Conservation (phyloP, 257 asterid species). For the Rubia yunnanensis region DNA sequence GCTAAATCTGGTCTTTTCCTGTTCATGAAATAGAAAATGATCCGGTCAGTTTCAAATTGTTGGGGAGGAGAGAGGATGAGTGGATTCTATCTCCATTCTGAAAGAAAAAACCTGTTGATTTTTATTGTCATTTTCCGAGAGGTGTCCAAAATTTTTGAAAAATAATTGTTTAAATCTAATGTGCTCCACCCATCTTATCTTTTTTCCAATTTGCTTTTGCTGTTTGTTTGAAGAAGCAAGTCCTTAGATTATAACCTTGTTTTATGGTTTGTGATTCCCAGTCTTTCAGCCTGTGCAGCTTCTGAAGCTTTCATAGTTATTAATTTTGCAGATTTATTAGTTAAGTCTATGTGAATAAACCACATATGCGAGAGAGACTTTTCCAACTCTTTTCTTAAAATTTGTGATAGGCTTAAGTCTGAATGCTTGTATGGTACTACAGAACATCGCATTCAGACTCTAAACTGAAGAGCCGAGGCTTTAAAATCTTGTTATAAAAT, state of each 20-base stretch:
- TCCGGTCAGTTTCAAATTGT: background rate
- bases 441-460: background rate
- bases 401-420: background rate
- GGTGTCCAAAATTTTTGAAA: background rate
- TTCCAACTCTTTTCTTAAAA: too few species aligned
- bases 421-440: background rate
- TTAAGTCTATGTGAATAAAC: background rate
- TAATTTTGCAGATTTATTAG: background rate
- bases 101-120: background rate
- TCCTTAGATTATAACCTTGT: background rate
- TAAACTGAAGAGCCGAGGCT: background rate
- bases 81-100: background rate
- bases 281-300: background rate
- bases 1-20: background rate
- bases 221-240: background rate
- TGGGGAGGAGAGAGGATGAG: background rate
- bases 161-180: background rate
- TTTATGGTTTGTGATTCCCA: background rate
- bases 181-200: background rate
- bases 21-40: background rate
- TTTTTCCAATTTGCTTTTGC: background rate
- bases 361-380: background rate
- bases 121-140: background rate
- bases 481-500: background rate
- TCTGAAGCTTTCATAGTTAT: background rate